These are phyloP conservation scores for Beta corolliflora DNA, from an alignment of 179 eudicot genomes.

Conservation along the genomic window DNA sequence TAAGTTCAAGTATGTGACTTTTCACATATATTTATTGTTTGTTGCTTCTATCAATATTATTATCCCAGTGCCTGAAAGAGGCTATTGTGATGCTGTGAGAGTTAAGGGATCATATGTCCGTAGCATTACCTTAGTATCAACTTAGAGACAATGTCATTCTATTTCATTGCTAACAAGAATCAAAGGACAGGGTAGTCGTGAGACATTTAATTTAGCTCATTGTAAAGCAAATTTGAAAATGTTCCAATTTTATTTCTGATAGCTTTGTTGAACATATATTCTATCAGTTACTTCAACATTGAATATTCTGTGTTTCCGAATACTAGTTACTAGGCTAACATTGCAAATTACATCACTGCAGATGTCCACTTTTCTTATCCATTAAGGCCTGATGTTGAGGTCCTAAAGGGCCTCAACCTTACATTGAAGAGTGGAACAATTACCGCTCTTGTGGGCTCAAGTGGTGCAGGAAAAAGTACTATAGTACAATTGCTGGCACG, in stretches of 20 bases:
- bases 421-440: slow-evolving; percentile 75
- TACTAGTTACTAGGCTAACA: slow-evolving; percentile 11
- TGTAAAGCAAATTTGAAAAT: background rate
- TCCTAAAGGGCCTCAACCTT: slow-evolving; percentile 73
- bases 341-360: slow-evolving; percentile 34
- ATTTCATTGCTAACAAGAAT: background rate
- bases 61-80: background rate
- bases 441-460: slow-evolving; percentile 96
- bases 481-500: slow-evolving; percentile 95
- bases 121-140: background rate
- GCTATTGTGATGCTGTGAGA: background rate
- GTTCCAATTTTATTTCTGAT: background rate
- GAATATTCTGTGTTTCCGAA: background rate
- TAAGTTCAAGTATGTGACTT: background rate
- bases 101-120: background rate
- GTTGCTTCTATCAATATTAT: background rate
- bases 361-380: slow-evolving; percentile 97
- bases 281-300: background rate
- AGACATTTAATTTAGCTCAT: background rate
- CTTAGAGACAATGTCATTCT: background rate
- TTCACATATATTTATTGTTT: background rate
- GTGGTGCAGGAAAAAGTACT: slow-evolving; percentile 99
- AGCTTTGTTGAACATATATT: background rate
- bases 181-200: background rate
- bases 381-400: slow-evolving; percentile 84